phyloP scores from a whole-genome alignment of 78 protist species.

The Dictyostelium purpureum region DNA sequence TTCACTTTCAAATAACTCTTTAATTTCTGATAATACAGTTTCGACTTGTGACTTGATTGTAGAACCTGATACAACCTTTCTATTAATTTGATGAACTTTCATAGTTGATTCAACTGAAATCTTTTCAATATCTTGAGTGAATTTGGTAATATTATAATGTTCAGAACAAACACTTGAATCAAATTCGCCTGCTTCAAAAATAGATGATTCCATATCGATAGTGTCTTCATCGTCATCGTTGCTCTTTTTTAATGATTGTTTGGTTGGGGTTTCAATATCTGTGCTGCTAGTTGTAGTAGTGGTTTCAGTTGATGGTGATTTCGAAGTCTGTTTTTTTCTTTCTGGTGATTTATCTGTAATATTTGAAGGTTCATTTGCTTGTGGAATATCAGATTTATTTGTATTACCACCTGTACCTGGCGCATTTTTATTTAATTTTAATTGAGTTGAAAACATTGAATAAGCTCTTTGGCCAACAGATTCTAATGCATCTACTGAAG shows the following conservation, averaged over 20 bases:
- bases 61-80: constrained; percentile 10
- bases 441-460: constrained; percentile 50
- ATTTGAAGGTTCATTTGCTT: background rate
- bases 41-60: background rate
- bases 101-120: constrained; percentile 65
- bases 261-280: background rate
- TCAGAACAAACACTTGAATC: constrained; percentile 18
- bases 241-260: background rate
- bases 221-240: background rate
- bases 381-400: background rate
- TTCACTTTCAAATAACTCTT: constrained; percentile 41
- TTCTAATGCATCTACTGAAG: constrained; percentile 40
- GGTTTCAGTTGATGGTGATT: background rate
- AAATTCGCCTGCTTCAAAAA: constrained; percentile 61
- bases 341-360: background rate
- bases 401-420: background rate
- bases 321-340: background rate
- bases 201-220: background rate
- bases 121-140: constrained; percentile 56
- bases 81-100: constrained; percentile 67
- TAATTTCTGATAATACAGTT: constrained; percentile 7
- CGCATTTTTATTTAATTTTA: constrained; percentile 1
- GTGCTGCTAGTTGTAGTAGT: background rate
- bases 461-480: constrained; percentile 67
- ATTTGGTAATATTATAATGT: constrained; percentile 21